phyloP scores from a whole-genome alignment of 768 basidiomycete genomes.

The Kwoniella mangroviensis region DNA sequence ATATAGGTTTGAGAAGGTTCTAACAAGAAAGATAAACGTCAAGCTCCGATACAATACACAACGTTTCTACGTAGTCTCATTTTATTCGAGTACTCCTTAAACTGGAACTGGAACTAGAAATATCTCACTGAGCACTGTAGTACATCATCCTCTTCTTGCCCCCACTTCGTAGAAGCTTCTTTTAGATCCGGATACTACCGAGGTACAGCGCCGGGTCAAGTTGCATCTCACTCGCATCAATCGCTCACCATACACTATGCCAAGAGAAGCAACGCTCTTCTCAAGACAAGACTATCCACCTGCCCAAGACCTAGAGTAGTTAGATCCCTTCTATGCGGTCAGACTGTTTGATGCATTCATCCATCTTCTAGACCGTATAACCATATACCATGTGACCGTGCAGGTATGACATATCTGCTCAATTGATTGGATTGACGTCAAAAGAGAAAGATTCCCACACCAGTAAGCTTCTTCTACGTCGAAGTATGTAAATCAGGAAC shows the following conservation, averaged over 20 bases:
- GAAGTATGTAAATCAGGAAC: slow-evolving; percentile 10
- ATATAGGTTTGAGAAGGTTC: not conserved
- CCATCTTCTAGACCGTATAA: not conserved
- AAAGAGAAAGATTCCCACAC: not conserved
- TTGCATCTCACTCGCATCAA: not conserved
- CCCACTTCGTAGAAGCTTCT: slow-evolving; percentile 4
- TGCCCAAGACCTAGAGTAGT: not conserved
- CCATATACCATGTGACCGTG: not conserved
- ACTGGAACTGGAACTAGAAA: not conserved
- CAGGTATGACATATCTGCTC: not conserved
- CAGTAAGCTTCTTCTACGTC: not conserved
- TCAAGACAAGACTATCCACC: not conserved
- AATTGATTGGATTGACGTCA: too few relatives aligned
- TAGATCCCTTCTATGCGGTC: not conserved
- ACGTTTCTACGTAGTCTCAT: not conserved
- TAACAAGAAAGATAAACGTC: not conserved
- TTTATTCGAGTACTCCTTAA: not conserved
- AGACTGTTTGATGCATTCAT: not conserved
- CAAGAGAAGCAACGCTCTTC: not conserved
- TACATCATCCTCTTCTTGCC: not conserved
- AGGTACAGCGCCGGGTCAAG: not conserved
- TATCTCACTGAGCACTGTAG: not conserved
- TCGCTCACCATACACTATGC: not conserved
- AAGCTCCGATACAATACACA: not conserved
- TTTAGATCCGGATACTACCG: slow-evolving; percentile 13